Conservation (phyloP, 179 eudicot genomes). For the Actinidia chinensis region DNA sequence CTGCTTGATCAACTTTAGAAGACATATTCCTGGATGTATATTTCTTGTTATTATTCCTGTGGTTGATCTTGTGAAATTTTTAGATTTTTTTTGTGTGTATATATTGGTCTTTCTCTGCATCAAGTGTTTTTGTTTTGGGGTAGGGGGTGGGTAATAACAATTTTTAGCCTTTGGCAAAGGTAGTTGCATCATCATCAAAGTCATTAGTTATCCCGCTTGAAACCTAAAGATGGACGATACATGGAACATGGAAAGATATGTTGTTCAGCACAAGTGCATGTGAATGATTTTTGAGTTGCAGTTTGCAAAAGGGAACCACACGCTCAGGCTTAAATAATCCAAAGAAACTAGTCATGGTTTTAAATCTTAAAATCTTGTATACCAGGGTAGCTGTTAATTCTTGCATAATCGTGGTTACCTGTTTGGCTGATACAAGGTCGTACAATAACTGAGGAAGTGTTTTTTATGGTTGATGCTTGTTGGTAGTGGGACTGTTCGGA, state of each 20-base stretch:
- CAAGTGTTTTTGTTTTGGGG: neutral
- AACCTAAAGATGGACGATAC: too few relatives aligned
- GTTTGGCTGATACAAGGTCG: neutral
- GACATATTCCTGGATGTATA: neutral
- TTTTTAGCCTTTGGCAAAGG: too few relatives aligned
- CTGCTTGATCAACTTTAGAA: neutral
- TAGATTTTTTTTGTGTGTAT: neutral
- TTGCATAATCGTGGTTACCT: neutral
- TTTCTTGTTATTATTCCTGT: neutral
- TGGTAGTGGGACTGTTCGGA: neutral
- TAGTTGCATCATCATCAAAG: too few relatives aligned
- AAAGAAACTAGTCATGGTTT: neutral
- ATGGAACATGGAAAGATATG: neutral
- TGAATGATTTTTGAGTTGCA: neutral
- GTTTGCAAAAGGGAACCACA: too few relatives aligned
- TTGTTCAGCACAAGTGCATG: neutral
- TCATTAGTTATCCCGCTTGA: too few relatives aligned
- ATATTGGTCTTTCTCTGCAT: neutral
- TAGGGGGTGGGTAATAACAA: too few relatives aligned
- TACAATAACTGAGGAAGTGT: neutral
- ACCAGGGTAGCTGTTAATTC: neutral
- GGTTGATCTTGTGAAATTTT: neutral
- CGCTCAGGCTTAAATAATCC: too few relatives aligned
- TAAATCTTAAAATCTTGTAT: neutral
- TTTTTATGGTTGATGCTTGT: neutral